phyloP scores from a whole-genome alignment of 345 rosid genomes.

The Syzygium oleosum region DNA sequence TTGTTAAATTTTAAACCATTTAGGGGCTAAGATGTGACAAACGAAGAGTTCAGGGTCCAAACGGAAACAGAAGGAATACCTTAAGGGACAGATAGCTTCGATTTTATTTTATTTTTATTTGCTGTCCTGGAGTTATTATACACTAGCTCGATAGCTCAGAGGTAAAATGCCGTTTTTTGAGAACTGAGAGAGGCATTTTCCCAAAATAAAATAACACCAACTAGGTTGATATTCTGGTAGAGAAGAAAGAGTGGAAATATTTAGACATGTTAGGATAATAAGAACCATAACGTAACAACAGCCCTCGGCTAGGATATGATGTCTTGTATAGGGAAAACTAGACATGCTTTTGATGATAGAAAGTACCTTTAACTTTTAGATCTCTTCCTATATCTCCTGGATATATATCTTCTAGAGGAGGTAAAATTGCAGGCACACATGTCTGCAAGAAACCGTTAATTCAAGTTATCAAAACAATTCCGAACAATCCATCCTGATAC shows the following conservation, averaged over 20 bases:
- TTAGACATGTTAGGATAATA: background rate
- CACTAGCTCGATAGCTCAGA: too few relatives aligned
- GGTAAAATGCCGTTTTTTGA: too few relatives aligned
- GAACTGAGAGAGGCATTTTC: too few relatives aligned
- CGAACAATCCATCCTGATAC: background rate
- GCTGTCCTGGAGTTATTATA: background rate
- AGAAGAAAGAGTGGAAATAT: background rate
- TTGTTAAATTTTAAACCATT: background rate
- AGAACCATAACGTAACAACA: background rate
- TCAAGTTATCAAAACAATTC: background rate
- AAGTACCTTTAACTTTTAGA: conserved; percentile 44
- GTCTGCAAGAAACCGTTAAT: conserved; percentile 35
- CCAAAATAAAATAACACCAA: background rate
- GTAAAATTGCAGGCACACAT: conserved; percentile 73
- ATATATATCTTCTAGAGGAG: conserved; percentile 64
- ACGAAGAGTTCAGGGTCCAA: background rate
- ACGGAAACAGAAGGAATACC: background rate
- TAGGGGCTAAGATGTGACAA: background rate
- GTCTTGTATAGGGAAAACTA: background rate
- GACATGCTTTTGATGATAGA: background rate
- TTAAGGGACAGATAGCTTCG: background rate
- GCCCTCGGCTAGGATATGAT: background rate
- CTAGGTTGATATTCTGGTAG: background rate
- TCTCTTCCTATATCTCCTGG: conserved; percentile 54
- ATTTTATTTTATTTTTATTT: too few relatives aligned